Percentiles rank a stretch among this genome's conserved stretches.
These are phyloP conservation scores for Otatea glauca DNA, from an alignment of 176 grass and related monocot genomes.

Conservation along the genomic window DNA sequence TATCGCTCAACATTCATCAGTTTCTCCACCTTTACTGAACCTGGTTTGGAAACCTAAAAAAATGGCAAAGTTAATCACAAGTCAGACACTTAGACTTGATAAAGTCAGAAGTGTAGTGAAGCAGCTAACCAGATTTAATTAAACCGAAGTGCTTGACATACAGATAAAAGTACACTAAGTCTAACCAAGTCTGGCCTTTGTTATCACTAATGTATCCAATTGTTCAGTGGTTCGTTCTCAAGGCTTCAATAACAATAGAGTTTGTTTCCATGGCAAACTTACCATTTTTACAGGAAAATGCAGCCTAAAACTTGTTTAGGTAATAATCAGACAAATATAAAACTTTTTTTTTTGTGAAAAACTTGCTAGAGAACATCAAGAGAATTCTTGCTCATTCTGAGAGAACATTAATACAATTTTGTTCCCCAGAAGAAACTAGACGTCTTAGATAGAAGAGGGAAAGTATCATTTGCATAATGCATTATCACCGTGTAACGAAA, in stretches of 20 bases:
- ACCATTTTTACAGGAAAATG: background rate
- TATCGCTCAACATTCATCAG: slow-evolving; percentile 94
- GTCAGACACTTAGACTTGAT: slow-evolving; percentile 12
- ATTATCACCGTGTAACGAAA: background rate
- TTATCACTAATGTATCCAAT: background rate
- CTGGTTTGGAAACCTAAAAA: slow-evolving; percentile 80
- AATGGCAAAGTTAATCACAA: slow-evolving; percentile 7
- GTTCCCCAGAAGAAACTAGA: background rate
- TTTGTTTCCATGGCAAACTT: background rate
- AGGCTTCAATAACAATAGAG: background rate
- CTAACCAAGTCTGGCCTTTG: background rate
- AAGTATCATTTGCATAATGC: background rate
- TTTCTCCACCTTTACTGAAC: slow-evolving; percentile 84
- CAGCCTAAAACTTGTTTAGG: background rate
- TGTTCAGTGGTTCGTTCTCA: background rate
- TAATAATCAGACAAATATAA: background rate
- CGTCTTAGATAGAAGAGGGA: background rate
- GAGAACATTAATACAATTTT: background rate
- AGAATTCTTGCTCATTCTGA: background rate
- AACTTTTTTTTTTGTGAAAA: background rate
- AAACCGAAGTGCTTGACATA: background rate
- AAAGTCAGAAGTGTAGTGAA: background rate
- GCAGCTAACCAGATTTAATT: background rate
- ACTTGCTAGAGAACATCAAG: background rate
- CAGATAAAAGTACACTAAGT: background rate